Base-by-base conservation (phyloP, 2,329 filamentous ascomycete species). In the Aspergillus quadrilineatus region DNA sequence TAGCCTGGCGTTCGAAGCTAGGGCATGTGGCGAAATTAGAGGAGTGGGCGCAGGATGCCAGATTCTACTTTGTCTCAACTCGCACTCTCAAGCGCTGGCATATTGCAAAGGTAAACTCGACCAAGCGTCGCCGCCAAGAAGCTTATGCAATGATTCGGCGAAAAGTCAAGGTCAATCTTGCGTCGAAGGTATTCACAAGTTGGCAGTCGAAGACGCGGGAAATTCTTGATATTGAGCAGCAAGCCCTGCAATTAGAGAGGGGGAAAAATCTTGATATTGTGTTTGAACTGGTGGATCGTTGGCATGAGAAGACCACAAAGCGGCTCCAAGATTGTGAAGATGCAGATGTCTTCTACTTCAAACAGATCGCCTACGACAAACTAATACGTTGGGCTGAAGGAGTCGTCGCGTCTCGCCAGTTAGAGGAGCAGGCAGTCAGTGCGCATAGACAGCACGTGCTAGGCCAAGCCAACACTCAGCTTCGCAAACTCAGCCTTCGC, bases 401-500 rank as follows among this genome's bases (percentile, higher is more conserved):
- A 10, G 70, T 68, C 28, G 64, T 72, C 39, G 65, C 67, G 39
- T 65, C 66, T 55, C 69, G 67, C 34, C 67, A 71, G 26, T 59
- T 76, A 61, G 67, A 76, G 51, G 70, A 76, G 26, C 75, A 79
- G 64, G 83, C 83, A 10, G 57, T 73, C 3, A 68, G 72, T 1
- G 73, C 83, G 36, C 67, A 76, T 50, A 75, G 78, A 28, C 73
- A 80, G 56, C 78, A 77, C 42, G 70, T 79, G 4, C 75, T 81
- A 10, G 70, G 76, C 26, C 69, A 77, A 4, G 79, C 82, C 12
- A 74, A 75, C 9, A 72, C 71, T 12, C 76, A 75, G 26, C 71
- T 86, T 55, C 82, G 81, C 65, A 82, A 79, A 63, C 70, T 86
- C n/a, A 83, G 81, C 52, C 81, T 85, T 70, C 78, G 78, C 6